Percentiles rank a stretch among this genome's conserved stretches.
These are phyloP conservation scores for Ceriops zippeliana DNA, from an alignment of 345 rosid species.

Conservation along the genomic window DNA sequence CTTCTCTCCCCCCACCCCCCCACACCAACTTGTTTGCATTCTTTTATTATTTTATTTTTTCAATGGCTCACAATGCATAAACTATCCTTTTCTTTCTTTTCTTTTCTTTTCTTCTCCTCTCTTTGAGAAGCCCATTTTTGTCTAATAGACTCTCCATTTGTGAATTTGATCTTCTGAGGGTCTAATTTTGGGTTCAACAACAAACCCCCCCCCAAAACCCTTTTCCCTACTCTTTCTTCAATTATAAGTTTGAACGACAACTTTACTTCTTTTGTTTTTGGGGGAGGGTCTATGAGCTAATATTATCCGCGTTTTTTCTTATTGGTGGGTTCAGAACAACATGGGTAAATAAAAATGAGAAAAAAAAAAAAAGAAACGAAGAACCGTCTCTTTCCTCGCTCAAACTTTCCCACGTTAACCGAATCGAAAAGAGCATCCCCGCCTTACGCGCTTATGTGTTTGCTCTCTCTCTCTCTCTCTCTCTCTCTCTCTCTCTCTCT, in stretches of 20 bases:
- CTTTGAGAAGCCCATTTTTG: neutral
- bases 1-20: slow-evolving; percentile 21
- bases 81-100: neutral
- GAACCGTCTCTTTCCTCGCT: slow-evolving; percentile 48
- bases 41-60: slow-evolving; percentile 17
- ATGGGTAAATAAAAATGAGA: neutral
- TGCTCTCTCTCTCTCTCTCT: neutral
- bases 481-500: neutral
- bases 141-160: neutral
- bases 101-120: neutral
- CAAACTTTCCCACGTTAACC: slow-evolving; percentile 59
- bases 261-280: neutral
- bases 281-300: neutral
- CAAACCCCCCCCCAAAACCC: neutral
- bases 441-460: neutral
- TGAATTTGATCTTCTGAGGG: neutral
- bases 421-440: slow-evolving; percentile 59
- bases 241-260: neutral
- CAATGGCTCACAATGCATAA: slow-evolving; percentile 1
- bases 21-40: slow-evolving; percentile 45
- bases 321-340: slow-evolving; percentile 14
- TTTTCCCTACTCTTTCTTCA: neutral
- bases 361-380: slow-evolving; percentile 20
- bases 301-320: neutral
- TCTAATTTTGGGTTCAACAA: neutral